Evolutionary conservation across 345 rosid genomes (phyloP).

Genomic region (Eucalyptus globulus): DNA sequence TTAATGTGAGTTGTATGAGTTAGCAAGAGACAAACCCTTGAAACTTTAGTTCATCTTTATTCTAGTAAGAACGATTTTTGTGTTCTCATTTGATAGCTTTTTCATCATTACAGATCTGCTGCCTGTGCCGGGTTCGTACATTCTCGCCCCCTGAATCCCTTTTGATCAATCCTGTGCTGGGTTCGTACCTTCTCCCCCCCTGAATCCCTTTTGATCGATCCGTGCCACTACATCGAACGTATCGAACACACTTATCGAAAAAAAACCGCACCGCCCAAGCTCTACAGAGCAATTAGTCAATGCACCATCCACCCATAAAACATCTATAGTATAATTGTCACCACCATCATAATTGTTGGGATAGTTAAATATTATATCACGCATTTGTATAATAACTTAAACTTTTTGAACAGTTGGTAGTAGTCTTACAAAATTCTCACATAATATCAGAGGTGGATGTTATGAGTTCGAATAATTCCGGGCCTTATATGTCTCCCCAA

Average conservation of each 20-base stretch:
- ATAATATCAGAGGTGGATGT: accelerated
- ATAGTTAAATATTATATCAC: too few relatives aligned
- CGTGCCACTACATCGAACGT: not conserved
- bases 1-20: not conserved
- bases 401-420: accelerated
- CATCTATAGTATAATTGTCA: too few relatives aligned
- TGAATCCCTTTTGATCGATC: not conserved
- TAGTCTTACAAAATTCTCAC: too few relatives aligned
- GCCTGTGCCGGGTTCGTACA: not conserved
- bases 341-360: not conserved
- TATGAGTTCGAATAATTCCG: accelerated
- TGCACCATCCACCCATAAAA: not conserved
- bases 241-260: not conserved
- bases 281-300: not conserved
- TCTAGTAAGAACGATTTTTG: not conserved
- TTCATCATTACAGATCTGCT: not conserved
- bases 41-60: not conserved
- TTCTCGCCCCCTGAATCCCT: not conserved
- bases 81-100: not conserved
- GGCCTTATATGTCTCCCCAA: too few relatives aligned
- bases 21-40: not conserved
- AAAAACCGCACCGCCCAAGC: not conserved
- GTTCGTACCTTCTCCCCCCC: not conserved
- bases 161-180: not conserved
- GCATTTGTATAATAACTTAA: too few relatives aligned